Evolutionary conservation across 192 early-diverging fungal genomes (phyloP).

Genomic region (Linnemannia zychae): DNA sequence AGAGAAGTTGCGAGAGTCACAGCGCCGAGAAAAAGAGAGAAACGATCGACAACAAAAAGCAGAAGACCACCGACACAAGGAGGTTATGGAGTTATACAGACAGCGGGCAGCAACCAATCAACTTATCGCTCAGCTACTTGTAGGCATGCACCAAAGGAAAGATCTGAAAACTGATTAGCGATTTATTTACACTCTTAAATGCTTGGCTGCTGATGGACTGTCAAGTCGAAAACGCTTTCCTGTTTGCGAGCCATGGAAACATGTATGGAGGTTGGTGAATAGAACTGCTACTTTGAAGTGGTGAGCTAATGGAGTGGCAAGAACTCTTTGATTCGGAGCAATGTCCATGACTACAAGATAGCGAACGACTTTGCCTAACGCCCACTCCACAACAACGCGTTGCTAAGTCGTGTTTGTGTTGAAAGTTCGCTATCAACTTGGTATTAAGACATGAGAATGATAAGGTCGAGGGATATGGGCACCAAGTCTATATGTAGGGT

Average conservation of each 20-base stretch:
- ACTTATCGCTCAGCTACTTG: not conserved
- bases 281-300: constrained; percentile 14
- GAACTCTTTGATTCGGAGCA: not conserved
- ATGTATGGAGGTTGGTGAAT: constrained; percentile 23
- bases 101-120: constrained; percentile 1
- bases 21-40: not conserved
- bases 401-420: not conserved
- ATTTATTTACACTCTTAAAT: not conserved
- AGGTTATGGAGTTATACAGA: not conserved
- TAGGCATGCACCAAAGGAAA: not conserved
- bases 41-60: not conserved
- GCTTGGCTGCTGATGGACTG: not conserved
- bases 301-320: constrained; percentile 4
- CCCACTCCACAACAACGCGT: not conserved
- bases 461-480: not conserved
- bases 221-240: not conserved
- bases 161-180: not conserved
- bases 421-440: not conserved
- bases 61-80: constrained; percentile 7
- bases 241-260: constrained; percentile 17
- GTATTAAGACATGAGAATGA: not conserved
- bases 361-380: not conserved
- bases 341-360: not conserved
- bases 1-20: not conserved
- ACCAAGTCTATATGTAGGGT: not conserved